Conservation (phyloP, 2,329 filamentous ascomycete species). For the Aspergillus bombycis region DNA sequence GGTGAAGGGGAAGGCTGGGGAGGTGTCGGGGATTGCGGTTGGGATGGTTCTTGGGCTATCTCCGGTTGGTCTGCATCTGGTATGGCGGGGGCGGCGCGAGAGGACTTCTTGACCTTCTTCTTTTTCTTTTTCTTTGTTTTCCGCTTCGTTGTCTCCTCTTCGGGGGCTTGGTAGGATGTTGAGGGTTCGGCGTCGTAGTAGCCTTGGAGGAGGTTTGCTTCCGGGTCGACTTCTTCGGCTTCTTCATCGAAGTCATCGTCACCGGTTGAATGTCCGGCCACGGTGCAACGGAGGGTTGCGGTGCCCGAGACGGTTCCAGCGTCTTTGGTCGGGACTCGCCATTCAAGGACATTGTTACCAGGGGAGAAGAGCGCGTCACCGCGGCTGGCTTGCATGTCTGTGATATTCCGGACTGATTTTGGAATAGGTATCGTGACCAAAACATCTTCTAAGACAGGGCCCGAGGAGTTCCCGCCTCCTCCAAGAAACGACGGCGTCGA, state of each 20-base stretch:
- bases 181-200: constrained; percentile 50
- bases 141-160: constrained; percentile 32
- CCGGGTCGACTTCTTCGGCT: constrained; percentile 35
- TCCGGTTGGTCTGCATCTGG: constrained; percentile 2
- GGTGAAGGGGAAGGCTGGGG: constrained; percentile 16
- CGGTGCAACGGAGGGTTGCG: constrained; percentile 77
- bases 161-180: constrained; percentile 31
- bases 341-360: constrained; percentile 73
- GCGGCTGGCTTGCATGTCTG: constrained; percentile 76
- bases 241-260: constrained; percentile 53
- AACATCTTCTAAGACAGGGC: constrained; percentile 74
- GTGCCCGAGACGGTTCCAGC: constrained; percentile 67
- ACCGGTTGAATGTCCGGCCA: constrained; percentile 64
- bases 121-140: constrained; percentile 44
- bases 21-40: constrained; percentile 17
- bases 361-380: constrained; percentile 84
- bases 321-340: constrained; percentile 80
- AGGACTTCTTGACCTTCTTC: constrained; percentile 35
- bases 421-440: constrained; percentile 79
- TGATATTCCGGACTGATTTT: constrained; percentile 75
- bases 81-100: constrained; percentile 20
- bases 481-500: constrained; percentile 54
- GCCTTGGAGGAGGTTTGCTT: constrained; percentile 47
- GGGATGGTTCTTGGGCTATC: background rate
- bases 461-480: constrained; percentile 59